A percentile compares a stretch with the other conserved stretches of the same genome.
Conservation (phyloP, 345 rosid species). For the Pelargonium nanum region DNA sequence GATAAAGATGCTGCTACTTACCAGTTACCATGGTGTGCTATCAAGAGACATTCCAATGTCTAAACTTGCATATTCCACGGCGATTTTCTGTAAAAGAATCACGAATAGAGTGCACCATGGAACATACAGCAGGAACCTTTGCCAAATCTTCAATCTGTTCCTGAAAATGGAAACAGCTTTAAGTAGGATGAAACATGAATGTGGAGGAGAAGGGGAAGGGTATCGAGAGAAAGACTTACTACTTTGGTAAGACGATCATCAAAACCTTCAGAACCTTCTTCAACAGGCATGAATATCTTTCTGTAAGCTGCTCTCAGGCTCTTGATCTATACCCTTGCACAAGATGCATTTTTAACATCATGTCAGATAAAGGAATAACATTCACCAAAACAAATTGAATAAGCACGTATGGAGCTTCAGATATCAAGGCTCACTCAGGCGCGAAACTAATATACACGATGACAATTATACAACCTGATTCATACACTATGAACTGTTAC, state of each 20-base stretch:
- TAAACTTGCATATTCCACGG: slow-evolving; percentile 80
- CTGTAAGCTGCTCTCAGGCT: slow-evolving; percentile 66
- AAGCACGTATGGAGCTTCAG: neutral
- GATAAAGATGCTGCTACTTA: neutral
- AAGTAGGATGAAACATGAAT: neutral
- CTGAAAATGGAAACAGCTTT: slow-evolving; percentile 24
- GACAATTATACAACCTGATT: neutral
- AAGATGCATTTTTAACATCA: no score
- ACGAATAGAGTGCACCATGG: slow-evolving; percentile 68
- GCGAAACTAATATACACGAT: neutral
- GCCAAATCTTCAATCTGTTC: slow-evolving; percentile 42
- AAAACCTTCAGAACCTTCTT: slow-evolving; percentile 31
- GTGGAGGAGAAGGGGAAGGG: slow-evolving; percentile 1
- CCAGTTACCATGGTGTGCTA: neutral
- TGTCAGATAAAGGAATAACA: neutral
- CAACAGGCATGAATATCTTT: slow-evolving; percentile 68
- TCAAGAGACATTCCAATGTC: slow-evolving; percentile 46
- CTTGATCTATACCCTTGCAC: slow-evolving; percentile 42
- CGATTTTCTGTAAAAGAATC: slow-evolving; percentile 63
- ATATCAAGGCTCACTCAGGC: neutral
- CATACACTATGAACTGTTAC: no score
- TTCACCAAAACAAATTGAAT: neutral
- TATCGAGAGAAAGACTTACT: slow-evolving; percentile 28
- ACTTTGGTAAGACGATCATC: slow-evolving; percentile 67
- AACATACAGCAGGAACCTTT: slow-evolving; percentile 35